Base-by-base conservation (phyloP, 805 yeast species). In the Wickerhamomyces strasburgensis region DNA sequence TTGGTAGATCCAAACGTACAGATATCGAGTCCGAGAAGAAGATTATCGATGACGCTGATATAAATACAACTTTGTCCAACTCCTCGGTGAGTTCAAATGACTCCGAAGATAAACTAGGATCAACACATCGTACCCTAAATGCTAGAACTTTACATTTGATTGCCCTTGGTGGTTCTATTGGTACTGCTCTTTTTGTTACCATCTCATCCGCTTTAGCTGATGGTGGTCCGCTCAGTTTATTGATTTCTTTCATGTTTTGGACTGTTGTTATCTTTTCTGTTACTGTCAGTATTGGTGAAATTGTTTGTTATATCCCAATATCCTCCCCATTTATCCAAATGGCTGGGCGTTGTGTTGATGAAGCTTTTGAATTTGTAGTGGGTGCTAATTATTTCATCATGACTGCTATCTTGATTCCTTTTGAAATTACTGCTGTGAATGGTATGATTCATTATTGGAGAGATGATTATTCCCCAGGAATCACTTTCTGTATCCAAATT, bases 381-480 rank as follows among this genome's bases (percentile, higher is more conserved):
- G 86, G 86, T 24, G 78, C 77, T 66, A 73, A 73, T 30, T 79
- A 78, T 57, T 66, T 47, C 72, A 73, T 78, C 51, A 67, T 77
- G 44, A 67, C 71, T 51, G 67, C 74, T 43, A 68, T 79, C 42
- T 66, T 75, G 19, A 69, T 78, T 10, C 83, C 86, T 13, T 72
- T 74, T 47, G 84, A 80, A 52, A 68, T 80, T 45, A 80, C 77
- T 11, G 84, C 85, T 1, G 79, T 72, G 37, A 74, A 75, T 40
- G 70, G 75, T 18, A 70, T 75, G 65, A 57, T 78, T 26, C 78
- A 84, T 52, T 85, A 66, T 51, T 85, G 95, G 95, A 67, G 84
- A 44, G 78, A 75, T 44, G 89, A 78, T 48, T 84, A 76, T 56
- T 70, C 78, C 2, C 81, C 89, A 0, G 93, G 82, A 0, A 80